Evolutionary conservation across 2,329 filamentous ascomycete species (phyloP).

Genomic region (Sordariomycetes sp.): DNA sequence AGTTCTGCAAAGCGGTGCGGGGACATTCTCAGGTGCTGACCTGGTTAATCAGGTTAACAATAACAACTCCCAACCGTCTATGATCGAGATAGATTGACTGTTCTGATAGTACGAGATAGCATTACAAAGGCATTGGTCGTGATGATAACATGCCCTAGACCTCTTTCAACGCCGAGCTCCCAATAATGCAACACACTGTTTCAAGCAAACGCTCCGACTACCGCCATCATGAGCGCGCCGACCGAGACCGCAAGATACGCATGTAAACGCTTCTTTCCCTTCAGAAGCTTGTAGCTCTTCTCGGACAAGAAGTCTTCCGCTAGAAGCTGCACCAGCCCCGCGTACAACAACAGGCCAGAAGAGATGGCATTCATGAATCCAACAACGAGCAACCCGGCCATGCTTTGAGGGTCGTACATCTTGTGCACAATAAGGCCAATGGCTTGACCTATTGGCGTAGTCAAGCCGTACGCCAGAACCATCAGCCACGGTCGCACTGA

Average conservation of each 20-base stretch:
- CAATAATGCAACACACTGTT: neutral
- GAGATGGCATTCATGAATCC: slow-evolving; percentile 84
- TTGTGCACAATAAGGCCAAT: slow-evolving; percentile 71
- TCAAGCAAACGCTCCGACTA: slow-evolving; percentile 64
- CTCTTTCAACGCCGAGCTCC: too few species aligned
- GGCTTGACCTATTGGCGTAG: slow-evolving; percentile 75
- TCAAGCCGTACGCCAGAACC: slow-evolving; percentile 67
- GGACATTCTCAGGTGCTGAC: too few species aligned
- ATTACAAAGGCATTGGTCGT: too few species aligned
- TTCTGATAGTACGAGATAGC: too few species aligned
- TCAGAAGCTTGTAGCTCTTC: slow-evolving; percentile 60
- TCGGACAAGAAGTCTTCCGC: slow-evolving; percentile 77
- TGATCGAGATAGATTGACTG: too few species aligned
- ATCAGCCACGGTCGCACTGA: slow-evolving; percentile 76
- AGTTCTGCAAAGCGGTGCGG: too few species aligned
- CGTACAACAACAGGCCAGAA: slow-evolving; percentile 70
- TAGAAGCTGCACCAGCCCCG: slow-evolving; percentile 73
- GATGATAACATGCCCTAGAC: too few species aligned
- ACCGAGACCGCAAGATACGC: slow-evolving; percentile 55
- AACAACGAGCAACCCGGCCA: slow-evolving; percentile 70
- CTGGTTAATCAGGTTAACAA: too few species aligned
- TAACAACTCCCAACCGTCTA: too few species aligned
- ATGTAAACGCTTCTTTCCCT: slow-evolving; percentile 49
- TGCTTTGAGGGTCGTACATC: slow-evolving; percentile 70
- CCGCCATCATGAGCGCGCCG: slow-evolving; percentile 60